These are phyloP conservation scores for Stylonectria norvegica DNA, from an alignment of 2,329 filamentous ascomycete species.

Conservation along the genomic window DNA sequence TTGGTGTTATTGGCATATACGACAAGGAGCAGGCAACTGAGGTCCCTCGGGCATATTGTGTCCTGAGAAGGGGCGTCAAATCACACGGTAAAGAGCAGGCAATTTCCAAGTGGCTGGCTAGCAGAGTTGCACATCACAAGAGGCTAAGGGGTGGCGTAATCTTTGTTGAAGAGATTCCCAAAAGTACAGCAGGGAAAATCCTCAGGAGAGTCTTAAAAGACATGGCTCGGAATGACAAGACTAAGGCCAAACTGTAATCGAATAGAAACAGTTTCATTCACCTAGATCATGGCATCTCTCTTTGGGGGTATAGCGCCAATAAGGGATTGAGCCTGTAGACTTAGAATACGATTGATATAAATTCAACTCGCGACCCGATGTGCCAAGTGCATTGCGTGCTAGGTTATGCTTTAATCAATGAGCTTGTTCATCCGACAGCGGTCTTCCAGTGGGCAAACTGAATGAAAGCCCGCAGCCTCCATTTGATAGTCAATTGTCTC, in stretches of 20 bases:
- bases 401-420: no score
- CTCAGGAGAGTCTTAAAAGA: neutral
- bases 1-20: neutral
- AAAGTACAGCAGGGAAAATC: neutral
- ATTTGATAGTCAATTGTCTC: no score
- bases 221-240: neutral
- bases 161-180: neutral
- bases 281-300: no score
- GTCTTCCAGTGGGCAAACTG: no score
- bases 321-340: no score
- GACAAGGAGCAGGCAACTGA: neutral
- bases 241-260: neutral
- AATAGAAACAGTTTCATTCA: neutral
- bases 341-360: no score
- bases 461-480: no score
- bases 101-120: neutral
- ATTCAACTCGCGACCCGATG: no score
- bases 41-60: neutral
- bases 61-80: neutral
- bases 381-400: no score
- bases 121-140: neutral
- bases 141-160: neutral
- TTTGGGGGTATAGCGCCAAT: no score
- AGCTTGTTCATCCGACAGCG: no score
- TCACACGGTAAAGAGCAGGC: neutral